These are phyloP conservation scores for Globisporangium viniferum DNA, from an alignment of 352 stramenopile genomes.

Conservation along the genomic window DNA sequence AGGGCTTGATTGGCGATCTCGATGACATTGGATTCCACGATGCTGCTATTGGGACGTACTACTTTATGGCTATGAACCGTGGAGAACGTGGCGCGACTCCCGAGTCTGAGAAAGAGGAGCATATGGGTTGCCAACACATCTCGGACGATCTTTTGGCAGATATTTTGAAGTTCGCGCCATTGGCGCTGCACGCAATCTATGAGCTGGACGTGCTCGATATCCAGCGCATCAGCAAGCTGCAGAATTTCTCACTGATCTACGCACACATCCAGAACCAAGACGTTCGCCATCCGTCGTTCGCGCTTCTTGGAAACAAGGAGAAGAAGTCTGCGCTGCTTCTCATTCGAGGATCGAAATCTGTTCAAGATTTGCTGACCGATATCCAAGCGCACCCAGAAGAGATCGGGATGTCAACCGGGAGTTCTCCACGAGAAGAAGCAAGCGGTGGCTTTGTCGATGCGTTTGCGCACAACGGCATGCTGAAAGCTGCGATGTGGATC, in stretches of 20 bases:
- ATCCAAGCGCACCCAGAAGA: slow-evolving; percentile 82
- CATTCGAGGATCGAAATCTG: slow-evolving; percentile 83
- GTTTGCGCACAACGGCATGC: slow-evolving; percentile 85
- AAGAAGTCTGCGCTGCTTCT: slow-evolving; percentile 76
- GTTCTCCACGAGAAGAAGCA: slow-evolving; percentile 34
- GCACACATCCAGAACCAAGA: slow-evolving; percentile 81
- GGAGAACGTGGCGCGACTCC: slow-evolving; percentile 72
- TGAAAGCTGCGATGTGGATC: slow-evolving; percentile 86
- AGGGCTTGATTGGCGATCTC: slow-evolving; percentile 73
- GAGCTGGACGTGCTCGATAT: slow-evolving; percentile 82
- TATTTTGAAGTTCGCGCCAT: slow-evolving; percentile 68
- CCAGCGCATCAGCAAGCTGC: slow-evolving; percentile 75
- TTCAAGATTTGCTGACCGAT: slow-evolving; percentile 84
- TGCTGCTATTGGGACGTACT: slow-evolving; percentile 81
- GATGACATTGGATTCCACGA: slow-evolving; percentile 83
- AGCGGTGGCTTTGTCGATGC: slow-evolving; percentile 77
- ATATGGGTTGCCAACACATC: slow-evolving; percentile 52
- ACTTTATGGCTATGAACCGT: slow-evolving; percentile 89
- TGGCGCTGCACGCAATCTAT: slow-evolving; percentile 83
- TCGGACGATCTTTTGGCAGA: slow-evolving; percentile 71
- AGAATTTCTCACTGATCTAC: slow-evolving; percentile 79
- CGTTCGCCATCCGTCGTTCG: slow-evolving; percentile 78
- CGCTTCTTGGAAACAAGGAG: slow-evolving; percentile 72
- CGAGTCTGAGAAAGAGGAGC: slow-evolving; percentile 53
- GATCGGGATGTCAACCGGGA: slow-evolving; percentile 45